These are phyloP conservation scores for Irpex sp. DNA, from an alignment of 1,284 basidiomycete genomes.

Conservation along the genomic window DNA sequence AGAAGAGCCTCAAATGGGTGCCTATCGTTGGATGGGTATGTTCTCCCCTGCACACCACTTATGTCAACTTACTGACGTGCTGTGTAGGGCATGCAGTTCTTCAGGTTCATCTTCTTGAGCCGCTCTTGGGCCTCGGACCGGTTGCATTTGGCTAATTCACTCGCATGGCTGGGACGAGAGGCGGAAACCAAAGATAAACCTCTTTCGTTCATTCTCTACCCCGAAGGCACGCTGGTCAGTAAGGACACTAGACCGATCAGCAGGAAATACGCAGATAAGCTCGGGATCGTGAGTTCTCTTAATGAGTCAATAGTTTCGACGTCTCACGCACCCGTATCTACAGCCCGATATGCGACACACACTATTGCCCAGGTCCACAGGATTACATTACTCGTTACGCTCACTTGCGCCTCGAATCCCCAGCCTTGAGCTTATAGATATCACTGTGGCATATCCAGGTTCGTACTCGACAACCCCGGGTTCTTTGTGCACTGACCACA, in stretches of 20 bases:
- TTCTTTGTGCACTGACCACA: not conserved
- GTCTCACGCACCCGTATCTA: slow-evolving; percentile 3
- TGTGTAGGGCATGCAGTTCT: slow-evolving; percentile 84
- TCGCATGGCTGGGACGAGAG: slow-evolving; percentile 54
- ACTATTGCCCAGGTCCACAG: slow-evolving; percentile 88
- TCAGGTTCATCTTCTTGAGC: slow-evolving; percentile 85
- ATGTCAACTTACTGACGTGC: not conserved
- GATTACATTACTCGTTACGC: slow-evolving; percentile 82
- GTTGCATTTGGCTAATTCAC: slow-evolving; percentile 53
- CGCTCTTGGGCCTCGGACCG: slow-evolving; percentile 86
- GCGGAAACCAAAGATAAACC: slow-evolving; percentile 66
- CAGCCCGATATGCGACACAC: slow-evolving; percentile 79
- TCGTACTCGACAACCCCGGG: slow-evolving; percentile 13
- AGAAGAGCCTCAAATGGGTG: slow-evolving; percentile 85
- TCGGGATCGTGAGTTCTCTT: slow-evolving; percentile 63
- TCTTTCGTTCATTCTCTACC: slow-evolving; percentile 84
- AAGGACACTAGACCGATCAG: slow-evolving; percentile 80
- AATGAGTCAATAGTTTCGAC: not conserved
- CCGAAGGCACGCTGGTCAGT: slow-evolving; percentile 90
- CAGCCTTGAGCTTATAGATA: slow-evolving; percentile 78
- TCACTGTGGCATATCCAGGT: slow-evolving; percentile 91
- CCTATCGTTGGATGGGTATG: slow-evolving; percentile 87
- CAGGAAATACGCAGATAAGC: slow-evolving; percentile 80
- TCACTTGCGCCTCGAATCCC: slow-evolving; percentile 78
- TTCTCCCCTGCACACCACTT: slow-evolving; percentile 3